A percentile compares a stretch with the other conserved stretches of the same genome.
Evolutionary conservation across 805 yeast genomes (phyloP).

Genomic region (Suhomyces tanzawaensis): DNA sequence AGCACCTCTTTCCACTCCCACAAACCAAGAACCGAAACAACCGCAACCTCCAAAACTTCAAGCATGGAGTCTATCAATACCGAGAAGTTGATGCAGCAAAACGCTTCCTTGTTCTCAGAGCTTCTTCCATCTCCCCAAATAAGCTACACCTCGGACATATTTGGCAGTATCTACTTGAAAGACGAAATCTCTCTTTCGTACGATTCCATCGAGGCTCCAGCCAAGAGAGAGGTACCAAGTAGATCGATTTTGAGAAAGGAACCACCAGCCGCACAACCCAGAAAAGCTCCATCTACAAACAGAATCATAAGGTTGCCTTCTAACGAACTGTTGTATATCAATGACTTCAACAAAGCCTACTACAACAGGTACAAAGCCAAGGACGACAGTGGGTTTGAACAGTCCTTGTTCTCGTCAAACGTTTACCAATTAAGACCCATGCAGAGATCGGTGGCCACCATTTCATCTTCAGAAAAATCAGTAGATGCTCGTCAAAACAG

Average conservation of each 20-base stretch:
- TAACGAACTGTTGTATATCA: constrained; percentile 12
- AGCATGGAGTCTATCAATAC: constrained; percentile 21
- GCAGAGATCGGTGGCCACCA: constrained; percentile 30
- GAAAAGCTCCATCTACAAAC: neutral
- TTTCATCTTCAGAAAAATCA: constrained; percentile 21
- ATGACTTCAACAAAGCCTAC: constrained; percentile 23
- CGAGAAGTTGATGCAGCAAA: constrained; percentile 29
- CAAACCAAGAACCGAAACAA: neutral
- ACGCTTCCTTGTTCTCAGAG: constrained; percentile 31
- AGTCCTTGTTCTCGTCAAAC: constrained; percentile 13
- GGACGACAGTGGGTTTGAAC: constrained; percentile 8
- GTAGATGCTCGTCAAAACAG: neutral
- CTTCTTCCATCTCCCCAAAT: constrained; percentile 41
- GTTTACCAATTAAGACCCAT: constrained; percentile 30
- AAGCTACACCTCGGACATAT: constrained; percentile 28
- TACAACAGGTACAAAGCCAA: constrained; percentile 12
- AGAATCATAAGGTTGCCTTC: neutral
- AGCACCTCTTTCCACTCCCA: neutral
- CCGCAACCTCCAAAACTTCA: constrained; percentile 1
- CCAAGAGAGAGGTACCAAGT: neutral
- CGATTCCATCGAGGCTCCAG: neutral
- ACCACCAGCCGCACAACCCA: neutral
- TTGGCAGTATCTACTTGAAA: constrained; percentile 17
- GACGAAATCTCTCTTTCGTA: neutral
- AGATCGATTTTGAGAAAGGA: neutral